phyloP scores from a whole-genome alignment of 768 basidiomycete genomes.

The Flagelloscypha sp. region DNA sequence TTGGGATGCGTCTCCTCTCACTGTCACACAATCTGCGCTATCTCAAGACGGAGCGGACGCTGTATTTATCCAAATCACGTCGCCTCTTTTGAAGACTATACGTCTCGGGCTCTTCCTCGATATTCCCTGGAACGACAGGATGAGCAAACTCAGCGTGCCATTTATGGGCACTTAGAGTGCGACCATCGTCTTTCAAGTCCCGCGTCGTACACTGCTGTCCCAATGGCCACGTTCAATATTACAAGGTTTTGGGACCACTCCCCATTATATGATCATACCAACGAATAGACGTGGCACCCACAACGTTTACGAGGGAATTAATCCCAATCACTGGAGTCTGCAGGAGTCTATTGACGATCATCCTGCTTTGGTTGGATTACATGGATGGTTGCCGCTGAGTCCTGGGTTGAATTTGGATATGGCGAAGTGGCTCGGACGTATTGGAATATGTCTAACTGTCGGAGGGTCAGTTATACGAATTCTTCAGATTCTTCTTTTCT shows the following conservation, averaged over 20 bases:
- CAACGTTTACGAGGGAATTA: conserved; percentile 48
- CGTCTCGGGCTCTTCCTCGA: conserved; percentile 44
- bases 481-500: background rate
- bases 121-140: conserved; percentile 57
- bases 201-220: conserved; percentile 34
- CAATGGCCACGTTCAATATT: conserved; percentile 32
- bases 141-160: conserved; percentile 47
- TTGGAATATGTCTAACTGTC: conserved; percentile 49
- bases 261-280: conserved; percentile 42
- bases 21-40: conserved; percentile 33
- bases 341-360: conserved; percentile 47
- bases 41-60: conserved; percentile 31
- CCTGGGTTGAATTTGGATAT: conserved; percentile 37
- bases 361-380: conserved; percentile 45
- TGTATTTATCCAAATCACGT: conserved; percentile 32
- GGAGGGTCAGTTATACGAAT: conserved; percentile 33
- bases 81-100: conserved; percentile 29
- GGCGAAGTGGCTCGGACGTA: conserved; percentile 38
- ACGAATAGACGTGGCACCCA: conserved; percentile 31
- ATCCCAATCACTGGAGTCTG: conserved; percentile 43
- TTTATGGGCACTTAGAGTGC: conserved; percentile 48
- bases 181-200: conserved; percentile 35
- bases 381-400: conserved; percentile 51
- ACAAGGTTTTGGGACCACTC: conserved; percentile 27
- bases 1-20: conserved; percentile 25